These are phyloP conservation scores for Botryococcus braunii DNA, from an alignment of 163 green algal species.

Conservation along the genomic window DNA sequence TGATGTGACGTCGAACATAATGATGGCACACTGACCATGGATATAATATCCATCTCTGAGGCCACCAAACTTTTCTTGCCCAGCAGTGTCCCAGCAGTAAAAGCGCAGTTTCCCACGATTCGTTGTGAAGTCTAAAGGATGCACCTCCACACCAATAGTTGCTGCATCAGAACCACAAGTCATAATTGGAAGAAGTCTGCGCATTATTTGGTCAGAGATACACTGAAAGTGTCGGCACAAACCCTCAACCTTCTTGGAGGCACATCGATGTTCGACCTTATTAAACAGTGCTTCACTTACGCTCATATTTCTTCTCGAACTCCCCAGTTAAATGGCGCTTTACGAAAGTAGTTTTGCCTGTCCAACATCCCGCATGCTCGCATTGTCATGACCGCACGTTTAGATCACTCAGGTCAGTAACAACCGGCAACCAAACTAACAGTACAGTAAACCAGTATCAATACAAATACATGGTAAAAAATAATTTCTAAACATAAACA, in stretches of 20 bases:
- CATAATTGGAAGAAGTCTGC: too few species aligned
- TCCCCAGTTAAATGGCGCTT: conserved; percentile 98
- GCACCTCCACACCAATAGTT: conserved; percentile 98
- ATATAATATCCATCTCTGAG: conserved; percentile 99
- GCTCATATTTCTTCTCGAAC: conserved; percentile 99
- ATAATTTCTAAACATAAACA: too few species aligned
- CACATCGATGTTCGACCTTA: neutral
- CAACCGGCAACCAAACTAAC: neutral
- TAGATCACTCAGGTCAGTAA: neutral
- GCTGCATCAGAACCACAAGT: conserved; percentile 60
- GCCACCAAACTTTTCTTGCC: conserved; percentile 99
- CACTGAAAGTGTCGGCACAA: neutral
- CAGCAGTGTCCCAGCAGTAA: conserved; percentile 99
- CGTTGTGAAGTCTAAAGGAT: conserved; percentile 97
- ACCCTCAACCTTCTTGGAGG: neutral
- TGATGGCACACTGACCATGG: conserved; percentile 98
- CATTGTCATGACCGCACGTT: neutral
- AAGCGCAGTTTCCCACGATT: conserved; percentile 96
- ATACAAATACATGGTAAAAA: too few species aligned
- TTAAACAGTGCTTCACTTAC: too few species aligned
- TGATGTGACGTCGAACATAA: conserved; percentile 99
- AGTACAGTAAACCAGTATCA: too few species aligned
- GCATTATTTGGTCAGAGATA: too few species aligned
- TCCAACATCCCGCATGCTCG: neutral
- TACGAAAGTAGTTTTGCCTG: conserved; percentile 98